Base-by-base conservation (phyloP, 1,139 yeast genomes). In the Pichia cactophila region DNA sequence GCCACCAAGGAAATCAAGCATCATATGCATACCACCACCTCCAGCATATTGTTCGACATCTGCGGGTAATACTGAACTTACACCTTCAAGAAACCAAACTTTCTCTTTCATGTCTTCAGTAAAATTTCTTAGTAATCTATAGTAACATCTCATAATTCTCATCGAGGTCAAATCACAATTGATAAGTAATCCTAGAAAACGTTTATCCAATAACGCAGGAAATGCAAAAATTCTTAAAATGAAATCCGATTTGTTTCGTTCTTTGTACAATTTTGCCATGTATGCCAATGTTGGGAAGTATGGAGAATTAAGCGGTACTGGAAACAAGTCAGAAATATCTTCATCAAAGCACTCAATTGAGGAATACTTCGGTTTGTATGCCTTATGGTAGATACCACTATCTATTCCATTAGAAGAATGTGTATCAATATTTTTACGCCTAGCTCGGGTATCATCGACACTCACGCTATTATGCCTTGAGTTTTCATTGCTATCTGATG, bases 21-120 rank as follows among this genome's bases (percentile, higher is more conserved):
- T 85, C 92, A 85, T 85, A 62, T 84, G 88, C 88, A 83, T 83
- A 54, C 92, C 92, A 46, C 94, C 92, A 47, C 92, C 92, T 12
- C 92, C 92, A 16, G 86, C 80, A 61, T 85, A 85, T 58, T 84
- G 87, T 55, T 85, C 94, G 23, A 85, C 94, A 64, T 85, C 89
- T 16, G 79, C 89, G 0, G 94, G 94, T 47, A 90, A 72, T 0
- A 88, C 95, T 53, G 81, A 81, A 5, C 94, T 78, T 2, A 90
- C 95, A 2, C 97, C 97, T 65, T 89, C 96, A 56, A 90, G 72
- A 59, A 90, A 90, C 97, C 97, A 90, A 16, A 89, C 95, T 58
- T 80, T 79, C 59, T 88, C 94, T 62, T 85, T 86, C 84, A 86
- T 83, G 60, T 87, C 95, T 26, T 83, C 79, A 0, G 95, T 86